Conservation (phyloP, 1,139 yeast genomes). For the Hanseniaspora sp. region DNA sequence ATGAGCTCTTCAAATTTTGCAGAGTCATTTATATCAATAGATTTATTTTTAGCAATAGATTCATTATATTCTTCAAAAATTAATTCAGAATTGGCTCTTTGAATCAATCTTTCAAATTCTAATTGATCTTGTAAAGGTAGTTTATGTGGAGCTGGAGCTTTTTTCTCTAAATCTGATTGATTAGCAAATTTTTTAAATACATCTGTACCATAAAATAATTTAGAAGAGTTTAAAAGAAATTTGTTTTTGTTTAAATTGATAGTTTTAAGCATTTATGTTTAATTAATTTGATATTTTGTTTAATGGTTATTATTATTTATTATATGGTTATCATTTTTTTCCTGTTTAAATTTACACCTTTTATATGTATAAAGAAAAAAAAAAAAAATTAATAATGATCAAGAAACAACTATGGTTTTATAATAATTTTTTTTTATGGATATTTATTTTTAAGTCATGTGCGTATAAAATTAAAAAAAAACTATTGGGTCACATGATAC, state of each 20-base stretch:
- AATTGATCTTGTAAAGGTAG: slow-evolving; percentile 80
- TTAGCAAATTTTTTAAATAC: slow-evolving; percentile 10
- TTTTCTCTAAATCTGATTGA: not conserved
- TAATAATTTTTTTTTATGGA: no score
- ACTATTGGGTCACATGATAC: no score
- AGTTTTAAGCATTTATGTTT: no score
- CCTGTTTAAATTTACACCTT: no score
- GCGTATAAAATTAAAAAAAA: no score
- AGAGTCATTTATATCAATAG: slow-evolving; percentile 20
- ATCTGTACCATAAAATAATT: slow-evolving; percentile 2
- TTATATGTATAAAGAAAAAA: no score
- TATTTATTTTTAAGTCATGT: no score
- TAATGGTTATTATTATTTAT: no score
- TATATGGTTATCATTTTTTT: no score
- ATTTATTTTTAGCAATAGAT: slow-evolving; percentile 32
- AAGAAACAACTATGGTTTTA: no score
- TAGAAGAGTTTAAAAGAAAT: not conserved
- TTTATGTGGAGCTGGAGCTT: slow-evolving; percentile 66
- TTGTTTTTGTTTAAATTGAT: not conserved
- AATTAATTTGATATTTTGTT: no score
- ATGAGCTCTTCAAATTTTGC: slow-evolving; percentile 19
- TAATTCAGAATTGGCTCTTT: slow-evolving; percentile 56
- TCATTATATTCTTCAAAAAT: slow-evolving; percentile 69
- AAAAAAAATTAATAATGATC: no score
- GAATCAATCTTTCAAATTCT: slow-evolving; percentile 79